These are phyloP conservation scores for Malania oleifera DNA, from an alignment of 164 flowering plant genomes.

Conservation along the genomic window DNA sequence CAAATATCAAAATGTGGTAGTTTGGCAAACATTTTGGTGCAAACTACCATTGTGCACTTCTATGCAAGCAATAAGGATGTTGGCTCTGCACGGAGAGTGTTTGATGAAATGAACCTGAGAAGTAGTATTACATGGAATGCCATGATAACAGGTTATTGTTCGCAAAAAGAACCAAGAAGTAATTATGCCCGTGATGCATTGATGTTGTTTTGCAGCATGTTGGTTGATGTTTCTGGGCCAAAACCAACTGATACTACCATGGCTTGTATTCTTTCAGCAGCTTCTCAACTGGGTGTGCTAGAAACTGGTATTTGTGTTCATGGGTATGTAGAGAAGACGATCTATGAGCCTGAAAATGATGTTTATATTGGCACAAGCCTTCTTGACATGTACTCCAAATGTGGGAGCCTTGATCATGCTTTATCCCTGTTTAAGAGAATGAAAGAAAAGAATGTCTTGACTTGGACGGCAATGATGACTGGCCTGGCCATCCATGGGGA, in stretches of 20 bases:
- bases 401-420: constrained; percentile 48
- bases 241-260: constrained; percentile 48
- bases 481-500: constrained; percentile 56
- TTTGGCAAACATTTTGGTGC: constrained; percentile 25
- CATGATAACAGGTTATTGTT: constrained; percentile 51
- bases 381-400: constrained; percentile 63
- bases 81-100: constrained; percentile 30
- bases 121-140: constrained; percentile 58
- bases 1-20: constrained; percentile 31
- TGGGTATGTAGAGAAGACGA: constrained; percentile 40
- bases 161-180: constrained; percentile 16
- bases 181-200: constrained; percentile 30
- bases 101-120: constrained; percentile 48
- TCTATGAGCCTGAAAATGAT: constrained; percentile 31
- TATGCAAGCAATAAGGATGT: constrained; percentile 34
- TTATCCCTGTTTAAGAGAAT: constrained; percentile 28
- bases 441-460: constrained; percentile 41
- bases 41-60: constrained; percentile 42
- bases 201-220: constrained; percentile 35
- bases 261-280: constrained; percentile 54
- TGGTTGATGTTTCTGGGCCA: constrained; percentile 18
- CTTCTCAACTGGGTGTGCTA: constrained; percentile 46
- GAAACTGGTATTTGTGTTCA: constrained; percentile 48
- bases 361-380: constrained; percentile 51
- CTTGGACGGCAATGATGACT: constrained; percentile 52